Conservation (phyloP, 1,284 basidiomycete genomes). For the Malassezia psittaci region DNA sequence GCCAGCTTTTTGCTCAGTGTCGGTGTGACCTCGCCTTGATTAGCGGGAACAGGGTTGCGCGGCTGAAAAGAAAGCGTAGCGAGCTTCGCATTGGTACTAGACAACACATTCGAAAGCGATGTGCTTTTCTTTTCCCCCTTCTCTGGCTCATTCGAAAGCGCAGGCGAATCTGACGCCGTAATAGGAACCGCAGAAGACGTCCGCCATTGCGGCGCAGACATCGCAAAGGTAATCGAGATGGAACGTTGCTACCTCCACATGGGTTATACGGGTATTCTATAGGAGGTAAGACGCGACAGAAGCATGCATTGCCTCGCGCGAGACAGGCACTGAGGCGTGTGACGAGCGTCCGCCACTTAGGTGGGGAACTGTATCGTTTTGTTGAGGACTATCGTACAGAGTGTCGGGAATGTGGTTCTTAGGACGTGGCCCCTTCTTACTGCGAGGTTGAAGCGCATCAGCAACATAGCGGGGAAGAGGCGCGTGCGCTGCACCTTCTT, state of each 20-base stretch:
- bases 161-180: not conserved
- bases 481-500: not conserved
- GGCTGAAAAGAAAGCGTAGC: constrained; percentile 18
- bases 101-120: constrained; percentile 15
- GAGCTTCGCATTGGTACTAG: constrained; percentile 12
- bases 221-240: not conserved
- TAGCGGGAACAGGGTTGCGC: not conserved
- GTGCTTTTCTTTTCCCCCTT: constrained; percentile 5
- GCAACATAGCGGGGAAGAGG: constrained; percentile 8
- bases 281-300: constrained; percentile 7
- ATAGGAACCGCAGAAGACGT: not conserved
- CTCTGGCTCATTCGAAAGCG: not conserved
- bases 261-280: not conserved
- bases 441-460: not conserved
- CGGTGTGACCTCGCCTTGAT: not conserved
- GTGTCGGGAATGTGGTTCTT: not conserved
- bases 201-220: constrained; percentile 1
- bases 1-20: constrained; percentile 7
- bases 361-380: not conserved
- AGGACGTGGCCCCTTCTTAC: not conserved
- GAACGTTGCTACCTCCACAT: constrained; percentile 2
- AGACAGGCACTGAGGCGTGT: constrained; percentile 9
- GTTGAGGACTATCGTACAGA: not conserved
- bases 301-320: constrained; percentile 14
- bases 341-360: not conserved